Percentiles rank a stretch among this genome's conserved stretches.
phyloP scores from a whole-genome alignment of 148 eudicot genomes.

The Nyssa sinensis region DNA sequence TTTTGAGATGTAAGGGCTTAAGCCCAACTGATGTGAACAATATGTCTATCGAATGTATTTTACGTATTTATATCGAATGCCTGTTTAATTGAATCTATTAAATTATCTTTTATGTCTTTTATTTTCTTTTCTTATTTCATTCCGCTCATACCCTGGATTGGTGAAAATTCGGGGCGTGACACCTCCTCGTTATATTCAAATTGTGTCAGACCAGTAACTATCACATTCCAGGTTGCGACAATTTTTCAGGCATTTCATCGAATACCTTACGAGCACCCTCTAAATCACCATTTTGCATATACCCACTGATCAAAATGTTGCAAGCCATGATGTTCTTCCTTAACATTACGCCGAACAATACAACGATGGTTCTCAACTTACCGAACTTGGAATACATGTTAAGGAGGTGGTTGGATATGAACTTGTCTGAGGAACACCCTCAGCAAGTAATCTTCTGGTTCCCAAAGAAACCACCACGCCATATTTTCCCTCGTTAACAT shows the following conservation, averaged over 20 bases:
- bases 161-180: no score
- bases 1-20: no score
- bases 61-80: no score
- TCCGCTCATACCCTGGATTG: no score
- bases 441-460: no score
- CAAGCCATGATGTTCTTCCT: constrained; percentile 67
- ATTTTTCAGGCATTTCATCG: constrained; percentile 63
- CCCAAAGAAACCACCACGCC: no score
- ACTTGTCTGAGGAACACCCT: constrained; percentile 57
- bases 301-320: constrained; percentile 75
- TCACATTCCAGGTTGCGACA: constrained; percentile 85
- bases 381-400: constrained; percentile 66
- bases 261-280: constrained; percentile 54
- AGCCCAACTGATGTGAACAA: no score
- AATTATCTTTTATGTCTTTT: no score
- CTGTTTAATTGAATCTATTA: no score
- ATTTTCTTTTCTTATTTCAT: no score
- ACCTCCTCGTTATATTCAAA: constrained; percentile 59
- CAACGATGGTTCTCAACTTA: constrained; percentile 27
- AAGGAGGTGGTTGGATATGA: constrained; percentile 58
- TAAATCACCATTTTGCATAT: constrained; percentile 51
- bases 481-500: no score
- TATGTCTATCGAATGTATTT: no score
- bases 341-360: constrained; percentile 52
- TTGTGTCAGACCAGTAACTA: constrained; percentile 63